Conservation (phyloP, 495 filamentous ascomycete species). For the Aspergillus wentii region DNA sequence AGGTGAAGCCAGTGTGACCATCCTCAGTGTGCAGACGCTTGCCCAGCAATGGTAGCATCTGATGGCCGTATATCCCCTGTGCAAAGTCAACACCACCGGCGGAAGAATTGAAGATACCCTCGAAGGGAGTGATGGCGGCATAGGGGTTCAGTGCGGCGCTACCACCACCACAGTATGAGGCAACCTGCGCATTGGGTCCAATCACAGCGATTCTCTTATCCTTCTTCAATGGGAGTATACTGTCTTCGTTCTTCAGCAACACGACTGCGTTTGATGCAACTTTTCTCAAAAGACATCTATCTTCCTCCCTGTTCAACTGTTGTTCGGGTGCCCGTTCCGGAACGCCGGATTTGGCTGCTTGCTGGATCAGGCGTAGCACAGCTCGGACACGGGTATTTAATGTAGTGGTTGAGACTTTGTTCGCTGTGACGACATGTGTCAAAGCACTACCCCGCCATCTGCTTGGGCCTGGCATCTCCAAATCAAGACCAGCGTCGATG, state of each 20-base stretch:
- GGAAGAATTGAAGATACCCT: slow-evolving; percentile 48
- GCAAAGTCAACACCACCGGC: slow-evolving; percentile 28
- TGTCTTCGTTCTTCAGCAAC: slow-evolving; percentile 66
- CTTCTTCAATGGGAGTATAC: slow-evolving; percentile 55
- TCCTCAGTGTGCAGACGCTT: slow-evolving; percentile 33
- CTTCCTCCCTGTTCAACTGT: slow-evolving; percentile 56
- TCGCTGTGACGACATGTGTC: slow-evolving; percentile 44
- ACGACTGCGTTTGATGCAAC: slow-evolving; percentile 64
- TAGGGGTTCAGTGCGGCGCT: slow-evolving; percentile 70
- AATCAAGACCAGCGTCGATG: slow-evolving; percentile 58
- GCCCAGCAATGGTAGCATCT: slow-evolving; percentile 50
- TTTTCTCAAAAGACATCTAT: slow-evolving; percentile 52
- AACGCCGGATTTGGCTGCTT: slow-evolving; percentile 50
- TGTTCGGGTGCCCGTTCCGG: slow-evolving; percentile 49
- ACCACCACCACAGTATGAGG: slow-evolving; percentile 70
- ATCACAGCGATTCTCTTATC: slow-evolving; percentile 64
- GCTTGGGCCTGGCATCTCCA: slow-evolving; percentile 67
- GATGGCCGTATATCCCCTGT: slow-evolving; percentile 54
- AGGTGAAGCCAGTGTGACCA: slow-evolving; percentile 46
- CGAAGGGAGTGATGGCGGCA: slow-evolving; percentile 61
- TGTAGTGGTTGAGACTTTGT: slow-evolving; percentile 47
- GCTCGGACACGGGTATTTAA: slow-evolving; percentile 55
- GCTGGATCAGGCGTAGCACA: slow-evolving; percentile 55
- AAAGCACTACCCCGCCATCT: slow-evolving; percentile 52
- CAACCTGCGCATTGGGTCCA: slow-evolving; percentile 68